Percentiles rank a stretch among this genome's conserved stretches.
phyloP scores from a whole-genome alignment of 805 yeast species.

The Limtongozyma cylindracea region DNA sequence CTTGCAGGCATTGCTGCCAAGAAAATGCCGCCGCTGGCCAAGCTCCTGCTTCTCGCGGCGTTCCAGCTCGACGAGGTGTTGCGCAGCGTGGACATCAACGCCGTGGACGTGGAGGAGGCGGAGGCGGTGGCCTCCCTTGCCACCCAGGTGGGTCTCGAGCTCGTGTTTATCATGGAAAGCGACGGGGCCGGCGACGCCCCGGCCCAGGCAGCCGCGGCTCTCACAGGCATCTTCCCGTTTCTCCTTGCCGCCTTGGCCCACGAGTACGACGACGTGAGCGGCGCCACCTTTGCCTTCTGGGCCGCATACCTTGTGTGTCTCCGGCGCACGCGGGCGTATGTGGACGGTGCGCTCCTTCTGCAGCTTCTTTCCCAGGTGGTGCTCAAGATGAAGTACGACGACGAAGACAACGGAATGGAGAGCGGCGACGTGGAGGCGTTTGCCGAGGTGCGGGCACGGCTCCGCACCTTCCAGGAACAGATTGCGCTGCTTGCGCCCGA shows the following conservation, averaged over 20 bases:
- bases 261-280: constrained; percentile 73
- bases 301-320: constrained; percentile 47
- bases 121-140: constrained; percentile 55
- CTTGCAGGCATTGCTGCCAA: constrained; percentile 42
- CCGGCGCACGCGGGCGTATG: constrained; percentile 21
- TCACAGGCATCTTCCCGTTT: constrained; percentile 24
- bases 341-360: constrained; percentile 23
- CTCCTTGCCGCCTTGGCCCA: constrained; percentile 46
- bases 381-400: constrained; percentile 58
- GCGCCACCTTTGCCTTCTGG: constrained; percentile 62
- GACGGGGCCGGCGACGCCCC: constrained; percentile 15
- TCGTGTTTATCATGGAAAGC: constrained; percentile 34
- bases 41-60: constrained; percentile 45
- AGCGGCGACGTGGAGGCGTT: constrained; percentile 69
- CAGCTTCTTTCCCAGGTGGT: constrained; percentile 45
- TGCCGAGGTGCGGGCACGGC: constrained; percentile 46
- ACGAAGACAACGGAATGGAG: constrained; percentile 37
- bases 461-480: constrained; percentile 67
- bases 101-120: constrained; percentile 34
- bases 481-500: constrained; percentile 32
- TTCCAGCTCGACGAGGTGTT: no score
- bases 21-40: constrained; percentile 54
- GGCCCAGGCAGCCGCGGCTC: no score
- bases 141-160: constrained; percentile 52
- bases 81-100: constrained; percentile 10